Conservation (phyloP, 768 basidiomycete genomes). For the Hemileccinum impolitum region DNA sequence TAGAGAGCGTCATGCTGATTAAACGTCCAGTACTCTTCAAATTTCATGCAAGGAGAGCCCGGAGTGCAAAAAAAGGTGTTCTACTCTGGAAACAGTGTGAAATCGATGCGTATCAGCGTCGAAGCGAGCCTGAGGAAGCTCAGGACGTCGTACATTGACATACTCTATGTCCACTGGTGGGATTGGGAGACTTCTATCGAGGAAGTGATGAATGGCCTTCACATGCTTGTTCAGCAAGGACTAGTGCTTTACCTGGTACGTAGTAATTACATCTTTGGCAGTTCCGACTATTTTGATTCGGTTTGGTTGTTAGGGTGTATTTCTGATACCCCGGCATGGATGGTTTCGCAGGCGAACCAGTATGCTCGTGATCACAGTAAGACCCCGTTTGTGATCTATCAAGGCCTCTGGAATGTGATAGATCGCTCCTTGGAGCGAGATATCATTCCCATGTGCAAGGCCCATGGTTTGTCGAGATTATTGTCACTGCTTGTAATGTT, state of each 20-base stretch:
- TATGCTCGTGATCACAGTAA: conserved; percentile 47
- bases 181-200: conserved; percentile 43
- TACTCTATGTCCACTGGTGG: conserved; percentile 56
- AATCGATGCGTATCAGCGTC: conserved; percentile 33
- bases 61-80: conserved; percentile 22
- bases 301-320: conserved; percentile 29
- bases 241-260: conserved; percentile 43
- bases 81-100: conserved; percentile 37
- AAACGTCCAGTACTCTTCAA: conserved; percentile 18
- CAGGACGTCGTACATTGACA: conserved; percentile 56
- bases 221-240: conserved; percentile 39
- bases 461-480: conserved; percentile 29
- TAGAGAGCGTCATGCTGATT: background rate
- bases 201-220: conserved; percentile 46
- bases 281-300: background rate
- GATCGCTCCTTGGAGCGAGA: conserved; percentile 51
- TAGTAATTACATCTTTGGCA: background rate
- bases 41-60: conserved; percentile 14
- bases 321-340: conserved; percentile 49
- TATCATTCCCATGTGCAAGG: conserved; percentile 39
- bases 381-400: conserved; percentile 54
- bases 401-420: conserved; percentile 44
- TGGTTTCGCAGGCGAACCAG: conserved; percentile 46
- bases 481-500: background rate
- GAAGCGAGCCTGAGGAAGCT: conserved; percentile 46